These are phyloP conservation scores for Leccinum imitatum DNA, from an alignment of 768 basidiomycete species.

Conservation along the genomic window DNA sequence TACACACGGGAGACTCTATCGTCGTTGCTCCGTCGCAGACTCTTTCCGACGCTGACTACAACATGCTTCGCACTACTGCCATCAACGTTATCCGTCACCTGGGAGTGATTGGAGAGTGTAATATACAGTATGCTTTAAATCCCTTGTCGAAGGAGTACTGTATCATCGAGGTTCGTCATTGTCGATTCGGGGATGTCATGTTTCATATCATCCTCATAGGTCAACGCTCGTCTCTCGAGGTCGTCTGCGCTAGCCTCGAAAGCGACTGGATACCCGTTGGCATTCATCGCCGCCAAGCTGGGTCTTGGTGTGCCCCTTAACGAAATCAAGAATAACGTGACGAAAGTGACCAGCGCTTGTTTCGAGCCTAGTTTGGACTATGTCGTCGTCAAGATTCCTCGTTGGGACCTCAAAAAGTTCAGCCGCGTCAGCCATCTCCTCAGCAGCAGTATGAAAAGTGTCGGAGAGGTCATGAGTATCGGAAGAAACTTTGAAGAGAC, in stretches of 20 bases:
- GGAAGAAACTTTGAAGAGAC: conserved; percentile 98
- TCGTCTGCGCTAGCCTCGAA: conserved; percentile 98
- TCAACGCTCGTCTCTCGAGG: conserved; percentile 95
- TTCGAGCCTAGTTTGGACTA: conserved; percentile 99
- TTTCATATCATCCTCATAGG: conserved; percentile 35
- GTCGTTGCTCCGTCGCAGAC: conserved; percentile 98
- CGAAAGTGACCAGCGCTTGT: conserved; percentile 94
- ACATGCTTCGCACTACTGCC: conserved; percentile 98
- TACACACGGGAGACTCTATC: conserved; percentile 98
- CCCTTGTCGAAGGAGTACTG: conserved; percentile 95
- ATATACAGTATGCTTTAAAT: conserved; percentile 98
- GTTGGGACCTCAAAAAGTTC: conserved; percentile 99
- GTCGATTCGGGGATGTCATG: neutral
- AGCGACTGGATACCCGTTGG: conserved; percentile 96
- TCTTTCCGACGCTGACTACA: conserved; percentile 97
- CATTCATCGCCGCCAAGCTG: conserved; percentile 97
- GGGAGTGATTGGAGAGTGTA: conserved; percentile 97
- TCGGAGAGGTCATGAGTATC: conserved; percentile 99
- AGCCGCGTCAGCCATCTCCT: conserved; percentile 86
- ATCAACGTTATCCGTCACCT: conserved; percentile 99
- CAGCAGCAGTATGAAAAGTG: conserved; percentile 98
- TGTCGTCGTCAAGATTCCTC: conserved; percentile 96
- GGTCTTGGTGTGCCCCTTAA: conserved; percentile 96
- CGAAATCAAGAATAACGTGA: conserved; percentile 97
- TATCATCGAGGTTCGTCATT: conserved; percentile 80